Conservation (phyloP, 2,329 filamentous ascomycete genomes). For the Ceratocystis smalleyi region DNA sequence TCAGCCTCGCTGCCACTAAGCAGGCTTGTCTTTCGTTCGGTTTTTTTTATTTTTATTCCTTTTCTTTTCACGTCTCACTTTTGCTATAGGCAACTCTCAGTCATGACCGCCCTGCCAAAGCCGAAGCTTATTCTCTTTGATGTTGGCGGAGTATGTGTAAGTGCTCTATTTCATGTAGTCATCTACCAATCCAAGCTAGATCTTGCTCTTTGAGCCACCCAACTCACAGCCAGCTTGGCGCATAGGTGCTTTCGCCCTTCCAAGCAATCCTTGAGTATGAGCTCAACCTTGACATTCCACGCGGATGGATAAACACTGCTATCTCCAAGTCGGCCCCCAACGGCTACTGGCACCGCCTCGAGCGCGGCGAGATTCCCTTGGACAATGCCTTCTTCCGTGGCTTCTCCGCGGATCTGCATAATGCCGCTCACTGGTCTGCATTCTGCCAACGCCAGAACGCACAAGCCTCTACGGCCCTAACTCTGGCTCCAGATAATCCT, state of each 20-base stretch:
- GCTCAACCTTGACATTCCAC: constrained; percentile 55
- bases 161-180: constrained; percentile 25
- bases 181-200: too few species aligned
- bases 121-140: constrained; percentile 79
- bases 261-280: constrained; percentile 91
- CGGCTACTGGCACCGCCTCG: constrained; percentile 78
- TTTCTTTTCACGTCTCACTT: background rate
- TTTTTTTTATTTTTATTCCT: too few species aligned
- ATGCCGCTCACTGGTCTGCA: constrained; percentile 49
- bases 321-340: constrained; percentile 63
- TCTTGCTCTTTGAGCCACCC: too few species aligned
- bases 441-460: constrained; percentile 37
- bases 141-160: constrained; percentile 91
- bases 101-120: background rate
- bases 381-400: constrained; percentile 58
- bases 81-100: background rate
- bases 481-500: constrained; percentile 29
- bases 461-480: constrained; percentile 19
- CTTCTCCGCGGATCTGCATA: constrained; percentile 61
- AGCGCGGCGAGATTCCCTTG: constrained; percentile 66
- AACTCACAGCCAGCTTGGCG: too few species aligned
- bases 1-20: too few species aligned
- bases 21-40: too few species aligned
- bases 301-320: constrained; percentile 81
- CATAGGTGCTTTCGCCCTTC: constrained; percentile 75